phyloP scores from a whole-genome alignment of 1,139 yeast species.

The Blastobotrys capitulatus region DNA sequence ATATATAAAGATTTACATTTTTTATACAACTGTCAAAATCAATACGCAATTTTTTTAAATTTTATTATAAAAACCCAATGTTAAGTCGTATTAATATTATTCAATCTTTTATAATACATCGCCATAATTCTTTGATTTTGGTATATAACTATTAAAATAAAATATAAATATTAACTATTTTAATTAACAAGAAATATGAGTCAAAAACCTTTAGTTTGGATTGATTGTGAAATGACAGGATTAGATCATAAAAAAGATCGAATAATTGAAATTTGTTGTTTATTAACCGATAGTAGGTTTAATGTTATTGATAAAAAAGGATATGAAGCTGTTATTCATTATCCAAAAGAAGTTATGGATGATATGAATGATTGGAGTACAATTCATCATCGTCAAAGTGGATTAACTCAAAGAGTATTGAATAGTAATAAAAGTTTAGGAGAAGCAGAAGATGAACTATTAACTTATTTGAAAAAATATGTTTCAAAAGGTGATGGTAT shows the following conservation, averaged over 20 bases:
- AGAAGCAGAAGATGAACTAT: slow-evolving; percentile 59
- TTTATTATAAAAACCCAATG: too few relatives aligned
- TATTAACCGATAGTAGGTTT: slow-evolving; percentile 78
- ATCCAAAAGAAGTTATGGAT: slow-evolving; percentile 58
- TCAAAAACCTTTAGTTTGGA: slow-evolving; percentile 69
- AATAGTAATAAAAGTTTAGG: slow-evolving; percentile 48
- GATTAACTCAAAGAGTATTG: slow-evolving; percentile 67
- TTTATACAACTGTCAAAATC: too few relatives aligned
- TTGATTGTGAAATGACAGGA: slow-evolving; percentile 95
- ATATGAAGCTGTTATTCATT: slow-evolving; percentile 77
- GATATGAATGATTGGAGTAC: slow-evolving; percentile 84
- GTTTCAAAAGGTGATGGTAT: slow-evolving; percentile 55
- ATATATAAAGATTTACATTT: too few relatives aligned
- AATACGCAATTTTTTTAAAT: too few relatives aligned
- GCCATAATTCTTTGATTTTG: too few relatives aligned
- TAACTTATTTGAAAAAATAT: slow-evolving; percentile 53
- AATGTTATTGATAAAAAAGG: slow-evolving; percentile 61
- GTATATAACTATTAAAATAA: too few relatives aligned
- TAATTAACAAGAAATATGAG: too few relatives aligned
- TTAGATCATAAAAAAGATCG: slow-evolving; percentile 64
- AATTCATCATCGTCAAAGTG: slow-evolving; percentile 69
- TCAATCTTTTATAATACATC: too few relatives aligned
- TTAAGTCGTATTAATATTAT: too few relatives aligned
- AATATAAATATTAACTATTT: too few relatives aligned
- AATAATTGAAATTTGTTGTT: slow-evolving; percentile 88